Base-by-base conservation (phyloP, 1,284 basidiomycete species). In the Schizophyllum commune region DNA sequence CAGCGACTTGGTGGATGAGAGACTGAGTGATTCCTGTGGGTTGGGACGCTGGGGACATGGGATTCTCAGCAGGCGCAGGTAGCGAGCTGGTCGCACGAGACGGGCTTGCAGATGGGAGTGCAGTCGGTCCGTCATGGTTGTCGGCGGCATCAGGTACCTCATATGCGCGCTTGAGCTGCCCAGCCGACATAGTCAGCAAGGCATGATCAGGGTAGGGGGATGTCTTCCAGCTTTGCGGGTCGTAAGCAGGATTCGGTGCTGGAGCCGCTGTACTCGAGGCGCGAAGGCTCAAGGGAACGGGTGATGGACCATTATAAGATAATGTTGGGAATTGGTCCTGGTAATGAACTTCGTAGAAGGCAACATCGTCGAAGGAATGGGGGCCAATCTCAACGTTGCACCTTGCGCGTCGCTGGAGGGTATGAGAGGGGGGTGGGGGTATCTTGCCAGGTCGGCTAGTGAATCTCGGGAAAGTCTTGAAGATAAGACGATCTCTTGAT, bases 321-420 rank as follows among this genome's bases (percentile, higher is more conserved):
- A 13, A 2, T 20, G 19, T 15, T 11, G 27, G 27, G 9, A 13
- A 3, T 15, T 55, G 39, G 8, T 47, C 39, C 8, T 47, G 39
- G 39, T 47, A 47, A 65, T 84, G 80, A 11, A 87, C 86, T 72
- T 91, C 88, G 63, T 83, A 89, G 59, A 92, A 75, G 0, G 79
- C 75, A 0, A 87, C 89, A 39, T 85, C 82, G 39, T 74, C 67
- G 67, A 91, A 91, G 20, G 77, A 72, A 69, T 89, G 88, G 9
- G 89, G 89, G 6, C 89, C 89, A 34, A 92, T 83, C 67, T 82
- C 77, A 52, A 92, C 69, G 58, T 85, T 81, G 68, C 84, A 91
- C 69, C 78, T 82, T 51, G 86, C 88, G 51, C 86, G 77, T 32
- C 77, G 77, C 65, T 83, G 81, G 58, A 85, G 80, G 0, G 81